Conservation (phyloP, 108 stramenopile genomes). For the Craspedostauros australis region DNA sequence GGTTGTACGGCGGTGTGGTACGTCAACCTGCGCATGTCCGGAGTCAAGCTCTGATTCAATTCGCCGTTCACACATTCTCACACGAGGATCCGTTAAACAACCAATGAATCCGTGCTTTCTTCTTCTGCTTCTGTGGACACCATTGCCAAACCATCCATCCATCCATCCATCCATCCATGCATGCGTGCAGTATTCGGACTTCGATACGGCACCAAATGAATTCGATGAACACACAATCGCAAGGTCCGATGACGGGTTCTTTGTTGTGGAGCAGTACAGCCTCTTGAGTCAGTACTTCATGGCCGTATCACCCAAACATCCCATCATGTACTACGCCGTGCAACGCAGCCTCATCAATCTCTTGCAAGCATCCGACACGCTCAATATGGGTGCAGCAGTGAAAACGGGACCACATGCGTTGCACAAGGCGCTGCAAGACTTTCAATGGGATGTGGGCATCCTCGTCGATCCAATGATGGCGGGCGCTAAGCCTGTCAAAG, state of each 20-base stretch:
- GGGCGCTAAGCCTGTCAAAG: slow-evolving; percentile 21
- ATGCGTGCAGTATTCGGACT: slow-evolving; percentile 52
- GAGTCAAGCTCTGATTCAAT: too few species aligned
- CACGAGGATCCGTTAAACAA: too few species aligned
- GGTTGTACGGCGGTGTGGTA: slow-evolving; percentile 36
- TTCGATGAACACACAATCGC: slow-evolving; percentile 15
- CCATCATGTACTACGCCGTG: slow-evolving; percentile 55
- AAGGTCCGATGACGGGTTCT: slow-evolving; percentile 32
- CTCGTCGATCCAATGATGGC: slow-evolving; percentile 2
- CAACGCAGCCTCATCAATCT: slow-evolving; percentile 27
- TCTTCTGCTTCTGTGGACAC: slow-evolving; percentile 28
- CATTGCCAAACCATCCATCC: too few species aligned
- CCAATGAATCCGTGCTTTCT: neutral
- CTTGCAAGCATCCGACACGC: slow-evolving; percentile 7
- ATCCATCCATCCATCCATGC: too few species aligned
- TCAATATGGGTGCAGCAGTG: slow-evolving; percentile 9
- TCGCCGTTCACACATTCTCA: too few species aligned
- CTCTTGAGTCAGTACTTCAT: slow-evolving; percentile 48
- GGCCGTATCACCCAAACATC: slow-evolving; percentile 60
- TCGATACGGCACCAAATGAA: slow-evolving; percentile 39
- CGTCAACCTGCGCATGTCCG: neutral
- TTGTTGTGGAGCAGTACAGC: slow-evolving; percentile 46
- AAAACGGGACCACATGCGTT: slow-evolving; percentile 36
- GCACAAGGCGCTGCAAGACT: slow-evolving; percentile 15
- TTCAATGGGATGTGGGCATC: slow-evolving; percentile 20